Evolutionary conservation across 2,329 filamentous ascomycete genomes (phyloP).

Genomic region (Proliferodiscus dingleyae): DNA sequence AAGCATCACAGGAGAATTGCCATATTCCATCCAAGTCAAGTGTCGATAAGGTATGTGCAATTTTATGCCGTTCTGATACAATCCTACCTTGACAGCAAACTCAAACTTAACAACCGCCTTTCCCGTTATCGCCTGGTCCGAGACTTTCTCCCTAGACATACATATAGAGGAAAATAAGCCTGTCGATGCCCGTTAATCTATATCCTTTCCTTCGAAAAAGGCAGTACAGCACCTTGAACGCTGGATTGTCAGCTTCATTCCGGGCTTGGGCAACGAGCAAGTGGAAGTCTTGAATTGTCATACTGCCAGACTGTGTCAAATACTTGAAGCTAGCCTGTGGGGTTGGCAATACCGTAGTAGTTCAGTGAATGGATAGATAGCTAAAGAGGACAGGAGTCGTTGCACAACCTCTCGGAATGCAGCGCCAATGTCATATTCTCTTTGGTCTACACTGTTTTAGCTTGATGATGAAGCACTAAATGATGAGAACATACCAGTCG

Average conservation of each 20-base stretch:
- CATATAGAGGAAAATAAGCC: constrained; percentile 61
- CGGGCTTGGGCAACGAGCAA: constrained; percentile 52
- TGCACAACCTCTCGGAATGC: constrained; percentile 52
- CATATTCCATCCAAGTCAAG: too few species aligned
- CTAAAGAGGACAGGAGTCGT: constrained; percentile 49
- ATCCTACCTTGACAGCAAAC: too few species aligned
- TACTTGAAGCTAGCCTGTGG: constrained; percentile 4
- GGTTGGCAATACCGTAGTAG: constrained; percentile 18
- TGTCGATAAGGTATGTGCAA: too few species aligned
- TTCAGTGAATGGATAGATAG: constrained; percentile 49
- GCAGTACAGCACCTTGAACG: constrained; percentile 45
- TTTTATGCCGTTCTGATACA: too few species aligned
- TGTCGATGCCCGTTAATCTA: constrained; percentile 13
- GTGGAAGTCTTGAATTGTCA: constrained; percentile 54
- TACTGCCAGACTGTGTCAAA: constrained; percentile 35
- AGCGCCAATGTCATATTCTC: constrained; percentile 48
- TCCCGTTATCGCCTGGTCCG: constrained; percentile 24
- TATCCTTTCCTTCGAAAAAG: neutral
- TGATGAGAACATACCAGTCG: constrained; percentile 48
- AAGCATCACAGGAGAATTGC: too few species aligned
- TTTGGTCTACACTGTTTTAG: constrained; percentile 37
- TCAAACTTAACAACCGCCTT: too few species aligned
- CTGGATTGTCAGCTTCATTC: constrained; percentile 47
- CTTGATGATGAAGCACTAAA: neutral
- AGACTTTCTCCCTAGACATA: constrained; percentile 58